A percentile compares a stretch with the other conserved stretches of the same genome.
phyloP scores from a whole-genome alignment of 2,329 filamentous ascomycete species.

The Colletotrichum abscissum region DNA sequence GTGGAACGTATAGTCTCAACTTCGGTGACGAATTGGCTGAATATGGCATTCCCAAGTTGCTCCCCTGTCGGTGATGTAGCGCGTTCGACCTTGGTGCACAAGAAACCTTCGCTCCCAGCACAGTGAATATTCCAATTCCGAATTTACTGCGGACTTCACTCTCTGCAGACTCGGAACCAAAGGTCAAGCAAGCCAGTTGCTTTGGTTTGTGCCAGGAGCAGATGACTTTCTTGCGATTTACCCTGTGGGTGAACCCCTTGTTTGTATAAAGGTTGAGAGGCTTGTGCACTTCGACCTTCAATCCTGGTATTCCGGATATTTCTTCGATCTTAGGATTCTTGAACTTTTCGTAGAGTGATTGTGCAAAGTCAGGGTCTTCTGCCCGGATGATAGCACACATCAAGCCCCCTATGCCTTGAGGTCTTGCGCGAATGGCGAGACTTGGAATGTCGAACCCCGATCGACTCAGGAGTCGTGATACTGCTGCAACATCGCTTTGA shows the following conservation, averaged over 20 bases:
- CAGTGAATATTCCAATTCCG: slow-evolving; percentile 37
- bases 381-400: background rate
- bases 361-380: slow-evolving; percentile 21
- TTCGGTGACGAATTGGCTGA: background rate
- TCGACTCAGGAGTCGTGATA: slow-evolving; percentile 38
- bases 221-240: slow-evolving; percentile 48
- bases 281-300: background rate
- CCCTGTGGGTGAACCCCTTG: slow-evolving; percentile 40
- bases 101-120: slow-evolving; percentile 37
- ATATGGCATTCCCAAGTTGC: too few species aligned
- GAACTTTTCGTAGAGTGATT: background rate
- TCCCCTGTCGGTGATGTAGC: slow-evolving; percentile 30
- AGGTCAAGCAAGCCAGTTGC: slow-evolving; percentile 44
- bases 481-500: slow-evolving; percentile 33
- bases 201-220: slow-evolving; percentile 50
- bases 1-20: slow-evolving; percentile 41
- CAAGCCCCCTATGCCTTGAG: background rate
- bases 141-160: slow-evolving; percentile 38
- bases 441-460: background rate
- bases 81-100: slow-evolving; percentile 31
- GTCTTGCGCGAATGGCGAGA: background rate
- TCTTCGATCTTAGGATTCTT: background rate
- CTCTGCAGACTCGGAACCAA: slow-evolving; percentile 38
- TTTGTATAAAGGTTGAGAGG: slow-evolving; percentile 35
- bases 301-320: slow-evolving; percentile 5